Base-by-base conservation (phyloP, 2,329 filamentous ascomycete species). In the Aureobasidium sp. region DNA sequence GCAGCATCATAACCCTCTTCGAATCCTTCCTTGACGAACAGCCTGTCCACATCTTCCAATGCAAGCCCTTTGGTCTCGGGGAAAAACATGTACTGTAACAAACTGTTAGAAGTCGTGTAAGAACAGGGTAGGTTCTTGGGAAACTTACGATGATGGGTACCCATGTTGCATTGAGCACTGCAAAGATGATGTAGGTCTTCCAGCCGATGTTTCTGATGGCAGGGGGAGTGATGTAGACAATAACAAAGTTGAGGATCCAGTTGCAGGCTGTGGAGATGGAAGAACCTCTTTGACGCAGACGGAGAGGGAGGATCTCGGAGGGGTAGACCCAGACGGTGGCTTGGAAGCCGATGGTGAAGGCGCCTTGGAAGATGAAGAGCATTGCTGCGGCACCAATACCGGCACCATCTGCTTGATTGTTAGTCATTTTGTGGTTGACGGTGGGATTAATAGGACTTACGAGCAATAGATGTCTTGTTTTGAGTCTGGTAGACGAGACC, bases 261-360 rank as follows among this genome's bases (percentile, higher is more conserved):
- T 74, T 72, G 12, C 68, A 67, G 1, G 70, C 71, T 0, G 65
- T 71, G 1, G 70, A 70, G 27, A 75, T 65, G 0, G 70, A 69
- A 7, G 67, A 67, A 15, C 72, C 71, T 40, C 70, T 66, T 29
- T 71, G 68, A 9, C 72, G 67, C 11, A 72, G 65, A 57, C 78
- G 78, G 65, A 85, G 71, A 31, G 84, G 81, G 64, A 82, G 80
- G 64, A 86, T 81, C 68, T 86, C 83, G 37, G 82, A 81, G 0
- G 82, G 81, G 70, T 85, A 85, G 6, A 86, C 73, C 83, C 82
- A 86, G 6, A 83, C 82, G 66, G 85, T 82, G 27, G 82, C 81
- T 35, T 85, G 76, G 80, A 82, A 85, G 17, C 79, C 81, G 47
- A 81, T 75, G 35, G 82, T 84, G 69, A 86, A 87, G 68, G 81